phyloP scores from a whole-genome alignment of 306 rosid genomes.

The Dryas octopetala region DNA sequence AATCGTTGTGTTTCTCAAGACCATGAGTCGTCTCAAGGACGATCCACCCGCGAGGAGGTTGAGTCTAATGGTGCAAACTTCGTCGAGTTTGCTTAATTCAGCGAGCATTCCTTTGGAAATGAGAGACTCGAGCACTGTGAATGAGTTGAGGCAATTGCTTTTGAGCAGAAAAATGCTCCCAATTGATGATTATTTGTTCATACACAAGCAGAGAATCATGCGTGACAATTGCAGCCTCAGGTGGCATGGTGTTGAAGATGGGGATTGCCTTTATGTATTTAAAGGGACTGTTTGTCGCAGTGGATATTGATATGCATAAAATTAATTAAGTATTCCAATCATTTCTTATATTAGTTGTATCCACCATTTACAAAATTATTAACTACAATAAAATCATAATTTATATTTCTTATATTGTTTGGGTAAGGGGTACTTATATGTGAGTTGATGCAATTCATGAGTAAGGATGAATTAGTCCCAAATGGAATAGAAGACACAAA shows the following conservation, averaged over 20 bases:
- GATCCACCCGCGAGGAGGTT: conserved; percentile 48
- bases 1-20: conserved; percentile 53
- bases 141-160: conserved; percentile 59
- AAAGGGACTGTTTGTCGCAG: conserved; percentile 58
- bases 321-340: no score
- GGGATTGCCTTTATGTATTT: conserved; percentile 72
- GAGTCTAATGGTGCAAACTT: conserved; percentile 64
- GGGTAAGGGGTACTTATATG: no score
- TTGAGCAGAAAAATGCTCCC: conserved; percentile 58
- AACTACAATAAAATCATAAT: no score
- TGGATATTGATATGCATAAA: conserved; percentile 19
- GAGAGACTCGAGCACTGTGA: conserved; percentile 56
- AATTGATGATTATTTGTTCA: conserved; percentile 68
- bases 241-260: conserved; percentile 90
- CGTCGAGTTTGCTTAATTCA: conserved; percentile 70
- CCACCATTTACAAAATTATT: no score
- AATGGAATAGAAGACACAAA: no score
- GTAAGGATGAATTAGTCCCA: no score
- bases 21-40: conserved; percentile 41
- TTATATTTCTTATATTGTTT: no score
- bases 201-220: conserved; percentile 92
- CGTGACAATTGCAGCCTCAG: conserved; percentile 64
- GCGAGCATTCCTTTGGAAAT: conserved; percentile 78
- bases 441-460: no score
- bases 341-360: no score